Evolutionary conservation across 2,329 filamentous ascomycete species (phyloP), one percentile per base, ranked within the genome.

Genomic region (Achaetomium macrosporum): DNA sequence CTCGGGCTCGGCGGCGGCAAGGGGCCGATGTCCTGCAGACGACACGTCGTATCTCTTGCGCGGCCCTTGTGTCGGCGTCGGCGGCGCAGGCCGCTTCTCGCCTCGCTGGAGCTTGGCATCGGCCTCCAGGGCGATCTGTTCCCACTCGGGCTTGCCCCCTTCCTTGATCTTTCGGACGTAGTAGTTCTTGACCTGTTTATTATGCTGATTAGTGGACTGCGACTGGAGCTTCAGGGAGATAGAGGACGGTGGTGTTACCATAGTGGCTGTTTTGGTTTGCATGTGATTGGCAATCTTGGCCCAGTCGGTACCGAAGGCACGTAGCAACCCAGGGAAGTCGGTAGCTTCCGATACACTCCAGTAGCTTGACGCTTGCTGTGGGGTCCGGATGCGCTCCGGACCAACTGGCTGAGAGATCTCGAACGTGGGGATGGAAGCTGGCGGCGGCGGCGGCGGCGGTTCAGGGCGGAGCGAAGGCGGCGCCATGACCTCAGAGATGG

Each of bases 271-370:
- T 70, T 92, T 92, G 5, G 87, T 89, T 46, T 85, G 84, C 85
- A 93, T 90, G 62, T 89, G 83, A 47, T 76, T 76, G 39, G 88
- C 85, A 68, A 92, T 92, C 5, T 79, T 81, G 45, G 74, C 73
- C 81, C 87, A 93, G 65, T 93, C 87, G 15, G 85, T 89, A 53
- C 88, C 88, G 70, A 90, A 92, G 50, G 88, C 79, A 47, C 76
- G 78, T 43, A 93, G 74, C 53, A 90, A 76, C 51, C 77, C 79
- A 35, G 85, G 83, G 68, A 93, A 93, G 63, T 91, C 88, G 43
- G 78, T 85, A 50, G 85, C 78, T 69, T 93, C 88, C 1, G 85
- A 86, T 19, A 92, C 88, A 63, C 88, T 92, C 88, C 88, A 93
- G 67, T 93, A 93, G 68, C 88, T 92, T 1, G 86, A 90, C 13